Percentiles rank a stretch among this genome's conserved stretches.
Evolutionary conservation across 2,329 filamentous ascomycete genomes (phyloP).

Genomic region (Cyphellophora attinorum): DNA sequence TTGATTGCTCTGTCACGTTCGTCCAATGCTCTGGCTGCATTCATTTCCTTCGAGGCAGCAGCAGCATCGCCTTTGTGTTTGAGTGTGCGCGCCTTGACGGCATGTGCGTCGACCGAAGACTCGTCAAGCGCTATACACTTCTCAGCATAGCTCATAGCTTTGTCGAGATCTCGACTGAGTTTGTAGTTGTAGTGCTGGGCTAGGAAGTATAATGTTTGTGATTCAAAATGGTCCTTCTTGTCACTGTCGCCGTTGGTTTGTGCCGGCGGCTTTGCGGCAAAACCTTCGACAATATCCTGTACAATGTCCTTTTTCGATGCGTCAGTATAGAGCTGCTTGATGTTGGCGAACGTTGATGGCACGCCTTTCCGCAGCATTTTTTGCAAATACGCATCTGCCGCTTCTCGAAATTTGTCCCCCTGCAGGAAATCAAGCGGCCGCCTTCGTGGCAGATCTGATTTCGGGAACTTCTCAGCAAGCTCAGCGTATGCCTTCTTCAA

Average conservation of each 20-base stretch:
- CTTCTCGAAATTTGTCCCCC: constrained; percentile 69
- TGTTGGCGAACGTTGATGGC: constrained; percentile 90
- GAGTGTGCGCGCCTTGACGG: constrained; percentile 90
- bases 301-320: constrained; percentile 67
- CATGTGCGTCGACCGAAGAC: constrained; percentile 79
- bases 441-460: constrained; percentile 74
- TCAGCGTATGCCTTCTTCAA: constrained; percentile 69
- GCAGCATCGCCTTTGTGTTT: constrained; percentile 77
- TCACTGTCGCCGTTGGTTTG: constrained; percentile 40
- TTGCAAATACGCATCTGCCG: constrained; percentile 69
- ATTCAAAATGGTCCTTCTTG: constrained; percentile 55
- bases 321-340: constrained; percentile 85
- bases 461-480: constrained; percentile 70
- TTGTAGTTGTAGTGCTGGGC: constrained; percentile 96
- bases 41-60: constrained; percentile 80
- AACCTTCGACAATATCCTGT: constrained; percentile 66
- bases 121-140: constrained; percentile 71
- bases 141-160: constrained; percentile 74
- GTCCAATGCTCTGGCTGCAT: constrained; percentile 74
- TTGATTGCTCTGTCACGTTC: constrained; percentile 94
- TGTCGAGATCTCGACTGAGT: constrained; percentile 70
- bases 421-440: constrained; percentile 83
- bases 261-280: constrained; percentile 47
- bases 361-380: constrained; percentile 86
- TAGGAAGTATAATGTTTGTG: constrained; percentile 82